A percentile compares a stretch with the other conserved stretches of the same genome.
phyloP scores from a whole-genome alignment of 179 eudicot genomes.

The Patellifolia procumbens region DNA sequence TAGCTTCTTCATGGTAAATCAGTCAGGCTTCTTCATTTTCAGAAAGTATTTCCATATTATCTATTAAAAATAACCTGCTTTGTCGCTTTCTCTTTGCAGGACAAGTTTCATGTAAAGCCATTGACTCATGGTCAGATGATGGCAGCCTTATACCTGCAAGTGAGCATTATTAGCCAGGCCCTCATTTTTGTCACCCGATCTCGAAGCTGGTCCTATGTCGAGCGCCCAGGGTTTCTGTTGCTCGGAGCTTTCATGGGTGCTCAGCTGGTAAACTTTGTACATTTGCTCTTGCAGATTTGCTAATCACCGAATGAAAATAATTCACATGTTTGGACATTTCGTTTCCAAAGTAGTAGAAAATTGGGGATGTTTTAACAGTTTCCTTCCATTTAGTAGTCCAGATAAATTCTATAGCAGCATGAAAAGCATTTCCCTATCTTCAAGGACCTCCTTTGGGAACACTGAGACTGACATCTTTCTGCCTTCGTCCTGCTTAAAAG shows the following conservation, averaged over 20 bases:
- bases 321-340: background rate
- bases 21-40: background rate
- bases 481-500: background rate
- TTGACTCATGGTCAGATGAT: constrained; percentile 36
- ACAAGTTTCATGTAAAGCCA: constrained; percentile 35
- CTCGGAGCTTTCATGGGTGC: constrained; percentile 45
- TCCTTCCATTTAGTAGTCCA: too few species aligned
- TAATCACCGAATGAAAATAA: background rate
- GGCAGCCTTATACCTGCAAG: constrained; percentile 58
- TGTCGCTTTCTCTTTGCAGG: constrained; percentile 26
- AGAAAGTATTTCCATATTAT: background rate
- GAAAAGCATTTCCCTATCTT: too few species aligned
- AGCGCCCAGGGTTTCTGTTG: constrained; percentile 50
- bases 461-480: background rate
- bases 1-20: constrained; percentile 34
- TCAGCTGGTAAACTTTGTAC: constrained; percentile 42
- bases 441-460: background rate
- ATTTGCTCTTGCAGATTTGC: constrained; percentile 9
- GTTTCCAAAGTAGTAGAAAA: constrained; percentile 4
- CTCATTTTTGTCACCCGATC: constrained; percentile 58
- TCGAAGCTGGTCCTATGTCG: constrained; percentile 50
- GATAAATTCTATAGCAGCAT: too few species aligned
- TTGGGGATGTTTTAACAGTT: background rate
- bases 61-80: background rate
- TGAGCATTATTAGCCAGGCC: constrained; percentile 58